Evolutionary conservation across 2,329 filamentous ascomycete species (phyloP), one percentile per base, ranked within the genome.

Genomic region (Fusarium kyushuense): DNA sequence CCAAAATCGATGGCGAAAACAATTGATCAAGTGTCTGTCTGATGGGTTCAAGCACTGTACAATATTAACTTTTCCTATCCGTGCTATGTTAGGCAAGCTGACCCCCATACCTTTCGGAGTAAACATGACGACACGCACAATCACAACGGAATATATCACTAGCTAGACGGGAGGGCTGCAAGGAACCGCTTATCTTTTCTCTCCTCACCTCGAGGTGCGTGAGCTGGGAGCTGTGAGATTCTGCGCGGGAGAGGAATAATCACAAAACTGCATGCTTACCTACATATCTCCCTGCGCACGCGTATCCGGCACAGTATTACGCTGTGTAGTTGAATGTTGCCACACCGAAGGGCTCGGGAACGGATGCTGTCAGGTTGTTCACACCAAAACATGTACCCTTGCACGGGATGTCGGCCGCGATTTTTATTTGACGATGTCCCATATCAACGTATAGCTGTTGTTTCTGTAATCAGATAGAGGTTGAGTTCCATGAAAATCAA

Each of bases 131-230:
- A 53, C 66, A 69, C 49, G 46, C 52, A 48, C 38, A 58, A 67
- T 70, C 49, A 63, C 62, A 54, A 56, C 54, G 69, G 69, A 42
- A 54, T 40, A 54, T 40, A 49, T 49, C 33, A 13, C 32, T 49
- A 35, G 36, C 53, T 52, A 27, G 48, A 60, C 46, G 47, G 47
- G n/a, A 63, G 33, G 47, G n/a, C 66, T 69, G 67, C 67, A 69
- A 70, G 66, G 67, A 60, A 69, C 66, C 53, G 63, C 55, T 70
- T 58, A 54, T 67, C 38, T 29, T 41, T 63, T 67, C 54, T 60
- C 47, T 40, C 35, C 27, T 56, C 42, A 58, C n/a, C 36, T 60
- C 43, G 16, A 52, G 45, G 42, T 52, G 54, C 40, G 38, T 47
- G 47, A 40, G n/a, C 33, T 19, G 23, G 17, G 32, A 51, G 25